phyloP scores from a whole-genome alignment of 257 asterid genomes.

The Penstemon eatonii region DNA sequence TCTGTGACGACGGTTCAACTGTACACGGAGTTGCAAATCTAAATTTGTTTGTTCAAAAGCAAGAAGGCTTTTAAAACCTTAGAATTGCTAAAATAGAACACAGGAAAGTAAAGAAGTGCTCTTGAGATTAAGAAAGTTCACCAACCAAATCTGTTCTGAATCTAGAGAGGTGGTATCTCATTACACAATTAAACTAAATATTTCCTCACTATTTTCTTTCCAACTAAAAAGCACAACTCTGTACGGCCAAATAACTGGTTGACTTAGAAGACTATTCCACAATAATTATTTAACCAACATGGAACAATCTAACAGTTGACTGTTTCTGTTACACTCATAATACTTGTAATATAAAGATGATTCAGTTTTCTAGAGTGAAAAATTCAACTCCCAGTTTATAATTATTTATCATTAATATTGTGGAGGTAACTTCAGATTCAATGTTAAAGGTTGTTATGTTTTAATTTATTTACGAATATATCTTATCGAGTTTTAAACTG shows the following conservation, averaged over 20 bases:
- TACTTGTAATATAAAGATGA: constrained; percentile 7
- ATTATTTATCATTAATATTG: background rate
- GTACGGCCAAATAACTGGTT: constrained; percentile 6
- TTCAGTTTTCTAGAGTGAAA: background rate
- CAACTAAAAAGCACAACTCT: constrained; percentile 8
- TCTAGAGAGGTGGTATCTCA: constrained; percentile 9
- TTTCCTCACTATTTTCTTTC: constrained; percentile 3
- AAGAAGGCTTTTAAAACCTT: background rate
- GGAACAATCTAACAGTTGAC: background rate
- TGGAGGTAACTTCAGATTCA: background rate
- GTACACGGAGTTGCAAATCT: background rate
- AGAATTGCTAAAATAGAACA: background rate
- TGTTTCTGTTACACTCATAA: background rate
- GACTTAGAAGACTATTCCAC: background rate
- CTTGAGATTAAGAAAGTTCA: background rate
- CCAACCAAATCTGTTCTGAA: background rate
- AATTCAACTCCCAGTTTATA: constrained; percentile 10
- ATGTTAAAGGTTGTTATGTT: background rate
- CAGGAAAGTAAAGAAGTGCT: background rate
- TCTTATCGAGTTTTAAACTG: background rate
- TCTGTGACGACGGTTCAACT: background rate
- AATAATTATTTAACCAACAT: background rate
- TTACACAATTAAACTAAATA: background rate
- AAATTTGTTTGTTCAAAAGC: background rate
- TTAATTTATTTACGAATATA: constrained; percentile 3